A percentile compares a stretch with the other conserved stretches of the same genome.
phyloP scores from a whole-genome alignment of 495 filamentous ascomycete genomes.

The Aspergillus kassunensis region DNA sequence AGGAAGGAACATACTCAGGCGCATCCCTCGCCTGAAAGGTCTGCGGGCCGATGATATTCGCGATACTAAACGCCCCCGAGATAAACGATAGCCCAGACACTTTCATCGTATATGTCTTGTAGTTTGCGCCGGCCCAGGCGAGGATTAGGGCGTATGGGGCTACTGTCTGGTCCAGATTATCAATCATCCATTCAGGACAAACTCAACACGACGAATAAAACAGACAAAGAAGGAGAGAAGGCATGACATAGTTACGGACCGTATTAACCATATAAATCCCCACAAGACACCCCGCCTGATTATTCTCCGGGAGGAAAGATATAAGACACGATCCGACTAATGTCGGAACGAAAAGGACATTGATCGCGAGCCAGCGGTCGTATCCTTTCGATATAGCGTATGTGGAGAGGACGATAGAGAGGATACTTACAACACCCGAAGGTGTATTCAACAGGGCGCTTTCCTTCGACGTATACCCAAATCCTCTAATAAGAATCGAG shows the following conservation, averaged over 20 bases:
- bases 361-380: slow-evolving; percentile 45
- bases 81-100: slow-evolving; percentile 33
- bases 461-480: slow-evolving; percentile 38
- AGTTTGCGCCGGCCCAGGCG: slow-evolving; percentile 42
- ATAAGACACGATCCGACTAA: slow-evolving; percentile 55
- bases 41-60: slow-evolving; percentile 57
- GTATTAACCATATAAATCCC: slow-evolving; percentile 62
- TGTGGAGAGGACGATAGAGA: slow-evolving; percentile 49
- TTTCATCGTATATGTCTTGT: slow-evolving; percentile 42
- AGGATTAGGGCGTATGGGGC: slow-evolving; percentile 38
- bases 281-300: slow-evolving; percentile 47
- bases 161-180: too few relatives aligned
- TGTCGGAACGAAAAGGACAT: slow-evolving; percentile 33
- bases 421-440: slow-evolving; percentile 54
- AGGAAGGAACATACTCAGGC: slow-evolving; percentile 32
- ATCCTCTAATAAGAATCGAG: slow-evolving; percentile 42
- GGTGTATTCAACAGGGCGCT: slow-evolving; percentile 62
- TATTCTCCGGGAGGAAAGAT: slow-evolving; percentile 49
- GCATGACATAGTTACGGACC: too few relatives aligned
- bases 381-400: slow-evolving; percentile 34
- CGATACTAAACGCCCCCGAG: slow-evolving; percentile 46
- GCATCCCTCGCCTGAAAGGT: slow-evolving; percentile 51
- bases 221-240: background rate
- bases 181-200: too few relatives aligned
- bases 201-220: too few relatives aligned